Evolutionary conservation across 108 stramenopile species (phyloP), one percentile per base, ranked within the genome.

Genomic region (Seminavis robusta): DNA sequence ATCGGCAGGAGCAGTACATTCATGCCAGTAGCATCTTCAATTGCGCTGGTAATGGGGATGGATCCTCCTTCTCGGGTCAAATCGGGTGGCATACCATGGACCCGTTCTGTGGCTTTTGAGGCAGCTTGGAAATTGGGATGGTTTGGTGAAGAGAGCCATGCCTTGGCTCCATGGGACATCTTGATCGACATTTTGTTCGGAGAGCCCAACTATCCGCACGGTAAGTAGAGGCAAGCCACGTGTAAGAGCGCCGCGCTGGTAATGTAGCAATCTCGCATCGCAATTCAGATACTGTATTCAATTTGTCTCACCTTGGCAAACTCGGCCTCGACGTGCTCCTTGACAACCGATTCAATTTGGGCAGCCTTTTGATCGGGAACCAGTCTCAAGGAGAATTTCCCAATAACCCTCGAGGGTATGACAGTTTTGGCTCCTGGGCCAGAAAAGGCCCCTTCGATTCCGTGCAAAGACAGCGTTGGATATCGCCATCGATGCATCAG

Each of bases 61-160:
- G 74, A 76, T 2, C 90, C 90, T 40, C 90, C 90, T 65, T 92
- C 90, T 25, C 90, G 73, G 3, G 90, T 88, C 29, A 77, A 83
- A 53, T 92, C 86, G 11, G 90, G 90, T 15, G 31, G 29, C 19
- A 48, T 17, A 3, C 84, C 83, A 48, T 81, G 88, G 13, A 85
- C 88, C 27, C 52, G 76, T 54, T 84, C 65, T 20, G 78, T 81
- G 33, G 90, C 90, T 24, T 52, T 57, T 1, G 79, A 76, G 1
- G 90, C 90, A n/a, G 86, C 86, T 42, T 71, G 73, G 60, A 72
- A 92, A 38, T 92, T 88, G 39, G 90, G 90, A 49, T 92, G 86
- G 5, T 88, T 76, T 2, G 90, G 81, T 59, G 78, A 69, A 0
- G 77, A 68, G 20, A 92, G 29, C 90, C 90, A 92, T n/a, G 90